Conservation (phyloP, 768 basidiomycete species). For the Peribolospora baueri region DNA sequence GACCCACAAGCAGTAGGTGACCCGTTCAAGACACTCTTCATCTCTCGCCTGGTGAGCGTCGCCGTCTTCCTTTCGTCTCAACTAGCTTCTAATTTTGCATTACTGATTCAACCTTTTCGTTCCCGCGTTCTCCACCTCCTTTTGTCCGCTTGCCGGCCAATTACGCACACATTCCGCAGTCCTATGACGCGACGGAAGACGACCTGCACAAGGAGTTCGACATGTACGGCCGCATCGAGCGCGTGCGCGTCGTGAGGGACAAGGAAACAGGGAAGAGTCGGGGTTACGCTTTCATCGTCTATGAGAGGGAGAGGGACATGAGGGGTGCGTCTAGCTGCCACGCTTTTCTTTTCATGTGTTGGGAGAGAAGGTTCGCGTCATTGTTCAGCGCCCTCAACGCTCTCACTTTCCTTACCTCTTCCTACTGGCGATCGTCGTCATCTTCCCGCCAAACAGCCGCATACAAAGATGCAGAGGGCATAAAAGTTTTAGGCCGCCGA, state of each 20-base stretch:
- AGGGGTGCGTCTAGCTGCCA: conserved; percentile 38
- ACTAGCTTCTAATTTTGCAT: not conserved
- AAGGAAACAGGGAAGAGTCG: conserved; percentile 51
- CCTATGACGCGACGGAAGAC: conserved; percentile 69
- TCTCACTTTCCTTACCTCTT: not conserved
- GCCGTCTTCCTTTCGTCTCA: conserved; percentile 7
- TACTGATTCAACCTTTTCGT: conserved; percentile 1
- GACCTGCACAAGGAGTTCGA: conserved; percentile 91
- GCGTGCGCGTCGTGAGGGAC: conserved; percentile 77
- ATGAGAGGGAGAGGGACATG: conserved; percentile 96
- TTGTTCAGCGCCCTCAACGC: conserved; percentile 22
- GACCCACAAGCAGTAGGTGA: conserved; percentile 79
- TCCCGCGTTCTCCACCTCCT: conserved; percentile 3
- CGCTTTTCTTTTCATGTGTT: not conserved
- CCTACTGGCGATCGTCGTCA: not conserved
- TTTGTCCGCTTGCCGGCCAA: not conserved
- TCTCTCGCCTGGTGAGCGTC: conserved; percentile 50
- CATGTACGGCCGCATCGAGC: conserved; percentile 78
- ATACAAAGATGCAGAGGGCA: conserved; percentile 94
- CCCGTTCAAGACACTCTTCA: conserved; percentile 95
- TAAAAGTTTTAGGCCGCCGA: conserved; percentile 84
- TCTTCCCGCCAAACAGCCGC: conserved; percentile 25
- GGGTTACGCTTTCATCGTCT: conserved; percentile 92
- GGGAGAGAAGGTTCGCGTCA: not conserved
- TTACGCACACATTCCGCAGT: conserved; percentile 25